These are phyloP conservation scores for Gastrolobium villosum DNA, from an alignment of 306 rosid genomes.

Conservation along the genomic window DNA sequence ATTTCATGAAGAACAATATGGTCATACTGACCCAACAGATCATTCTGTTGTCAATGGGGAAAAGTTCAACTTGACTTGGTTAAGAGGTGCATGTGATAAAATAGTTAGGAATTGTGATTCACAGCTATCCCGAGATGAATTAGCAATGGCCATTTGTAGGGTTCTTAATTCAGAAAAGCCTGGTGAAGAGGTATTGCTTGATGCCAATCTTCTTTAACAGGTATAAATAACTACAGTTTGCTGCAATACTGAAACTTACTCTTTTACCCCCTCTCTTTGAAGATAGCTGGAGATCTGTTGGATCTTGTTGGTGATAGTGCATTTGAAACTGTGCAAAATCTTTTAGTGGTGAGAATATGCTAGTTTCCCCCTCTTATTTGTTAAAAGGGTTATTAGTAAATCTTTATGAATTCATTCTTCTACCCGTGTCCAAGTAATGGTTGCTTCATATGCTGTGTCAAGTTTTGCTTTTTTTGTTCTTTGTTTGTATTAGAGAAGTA, in stretches of 20 bases:
- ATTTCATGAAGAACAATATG: slow-evolving; percentile 56
- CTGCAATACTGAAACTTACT: slow-evolving; percentile 36
- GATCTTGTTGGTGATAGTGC: slow-evolving; percentile 95
- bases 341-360: slow-evolving; percentile 71
- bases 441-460: slow-evolving; percentile 39
- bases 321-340: slow-evolving; percentile 88
- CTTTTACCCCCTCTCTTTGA: slow-evolving; percentile 44
- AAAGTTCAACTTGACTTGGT: slow-evolving; percentile 79
- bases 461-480: slow-evolving; percentile 8
- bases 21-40: slow-evolving; percentile 38
- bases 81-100: slow-evolving; percentile 82
- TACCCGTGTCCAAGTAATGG: slow-evolving; percentile 16
- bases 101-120: slow-evolving; percentile 61
- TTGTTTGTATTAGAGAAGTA: too few relatives aligned
- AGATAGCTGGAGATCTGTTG: slow-evolving; percentile 94
- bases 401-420: slow-evolving; percentile 32
- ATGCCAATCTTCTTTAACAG: slow-evolving; percentile 27
- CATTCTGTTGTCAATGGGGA: slow-evolving; percentile 54
- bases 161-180: slow-evolving; percentile 92
- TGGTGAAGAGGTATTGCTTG: slow-evolving; percentile 86
- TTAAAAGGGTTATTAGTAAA: slow-evolving; percentile 28
- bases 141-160: slow-evolving; percentile 93
- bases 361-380: slow-evolving; percentile 32
- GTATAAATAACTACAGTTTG: slow-evolving; percentile 28
- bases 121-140: slow-evolving; percentile 78